Percentiles rank a stretch among this genome's conserved stretches.
phyloP scores from a whole-genome alignment of 139 green algal species.

The Chlamydomonas asymmetrica region DNA sequence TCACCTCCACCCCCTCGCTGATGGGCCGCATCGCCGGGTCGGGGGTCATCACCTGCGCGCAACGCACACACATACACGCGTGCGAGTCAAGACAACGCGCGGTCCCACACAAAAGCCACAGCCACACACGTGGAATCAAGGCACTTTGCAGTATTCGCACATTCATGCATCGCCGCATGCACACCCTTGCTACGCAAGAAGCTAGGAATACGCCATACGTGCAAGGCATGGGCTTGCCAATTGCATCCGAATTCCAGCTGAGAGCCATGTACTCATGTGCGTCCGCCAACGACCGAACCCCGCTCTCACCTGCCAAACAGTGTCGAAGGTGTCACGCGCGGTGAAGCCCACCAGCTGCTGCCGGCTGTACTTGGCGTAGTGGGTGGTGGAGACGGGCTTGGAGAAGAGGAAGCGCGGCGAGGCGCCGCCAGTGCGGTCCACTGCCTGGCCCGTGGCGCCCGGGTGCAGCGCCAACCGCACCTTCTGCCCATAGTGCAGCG shows the following conservation, averaged over 20 bases:
- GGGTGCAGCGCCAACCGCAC: slow-evolving; percentile 29
- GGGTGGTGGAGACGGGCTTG: slow-evolving; percentile 42
- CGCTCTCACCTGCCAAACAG: slow-evolving; percentile 41
- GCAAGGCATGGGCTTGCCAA: too few species aligned
- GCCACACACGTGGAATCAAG: too few species aligned
- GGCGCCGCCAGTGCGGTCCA: slow-evolving; percentile 33
- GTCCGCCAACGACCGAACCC: too few species aligned
- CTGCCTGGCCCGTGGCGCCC: slow-evolving; percentile 16
- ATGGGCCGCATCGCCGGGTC: slow-evolving; percentile 29
- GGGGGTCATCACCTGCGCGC: slow-evolving; percentile 38
- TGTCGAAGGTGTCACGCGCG: slow-evolving; percentile 42
- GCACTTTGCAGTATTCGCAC: too few species aligned
- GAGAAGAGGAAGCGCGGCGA: slow-evolving; percentile 51
- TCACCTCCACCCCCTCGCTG: slow-evolving; percentile 41
- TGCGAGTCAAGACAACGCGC: not conserved
- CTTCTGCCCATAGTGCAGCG: slow-evolving; percentile 49
- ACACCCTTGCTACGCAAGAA: too few species aligned
- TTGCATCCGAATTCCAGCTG: too few species aligned
- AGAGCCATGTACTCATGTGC: too few species aligned
- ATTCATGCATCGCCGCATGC: too few species aligned
- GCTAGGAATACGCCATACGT: too few species aligned
- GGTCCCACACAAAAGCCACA: too few species aligned
- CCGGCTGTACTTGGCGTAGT: slow-evolving; percentile 47
- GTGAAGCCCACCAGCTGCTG: slow-evolving; percentile 59
- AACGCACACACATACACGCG: too few species aligned